Evolutionary conservation across 2,329 filamentous ascomycete species (phyloP), one percentile per base, ranked within the genome.

Genomic region (Plenodomus tracheiphilus): DNA sequence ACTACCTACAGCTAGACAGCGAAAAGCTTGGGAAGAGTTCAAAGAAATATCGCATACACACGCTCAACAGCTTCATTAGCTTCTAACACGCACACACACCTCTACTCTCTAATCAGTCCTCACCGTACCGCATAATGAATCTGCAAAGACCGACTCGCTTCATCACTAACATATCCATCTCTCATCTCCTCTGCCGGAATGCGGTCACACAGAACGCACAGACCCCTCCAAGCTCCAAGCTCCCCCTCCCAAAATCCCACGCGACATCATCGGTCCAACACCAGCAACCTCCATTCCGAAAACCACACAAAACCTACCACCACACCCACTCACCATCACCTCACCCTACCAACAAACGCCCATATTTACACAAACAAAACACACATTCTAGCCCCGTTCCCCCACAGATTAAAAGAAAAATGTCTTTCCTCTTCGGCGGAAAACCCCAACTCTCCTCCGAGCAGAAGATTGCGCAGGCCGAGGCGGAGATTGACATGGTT

Each of bases 401-500:
- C 11, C 8, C 7, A 32, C 9, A 32, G 6, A 25, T 6, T 5
- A 41, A 30, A 13, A 28, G 25, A 7, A 54, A 41, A 2, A 72
- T 72, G 69, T 71, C 69, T 35, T 71, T 71, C 58, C 66, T 72
- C 57, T 70, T 72, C 60, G 84, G 87, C 71, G 80, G 81, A 68
- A 81, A 85, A 61, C 89, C 90, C 55, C 91, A 97, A 79, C 88
- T 92, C 73, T 88, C 91, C 58, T 96, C 92, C 69, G 92, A 91
- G 75, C 89, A 97, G 82, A 99, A 97, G 84, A 94, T 99, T 74
- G 89, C 90, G 67, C 89, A 91, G 67, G 92, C 95, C 66, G 93
- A 99, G 80, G 88, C 91, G 62, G 95, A 99, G 80, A 91, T 97
- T 77, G 94, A 97, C 78, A 92, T 97, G 81, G 86, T 97, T 64